These are phyloP conservation scores for Termitomyces bulborhizus DNA, from an alignment of 768 basidiomycete genomes.

Conservation along the genomic window DNA sequence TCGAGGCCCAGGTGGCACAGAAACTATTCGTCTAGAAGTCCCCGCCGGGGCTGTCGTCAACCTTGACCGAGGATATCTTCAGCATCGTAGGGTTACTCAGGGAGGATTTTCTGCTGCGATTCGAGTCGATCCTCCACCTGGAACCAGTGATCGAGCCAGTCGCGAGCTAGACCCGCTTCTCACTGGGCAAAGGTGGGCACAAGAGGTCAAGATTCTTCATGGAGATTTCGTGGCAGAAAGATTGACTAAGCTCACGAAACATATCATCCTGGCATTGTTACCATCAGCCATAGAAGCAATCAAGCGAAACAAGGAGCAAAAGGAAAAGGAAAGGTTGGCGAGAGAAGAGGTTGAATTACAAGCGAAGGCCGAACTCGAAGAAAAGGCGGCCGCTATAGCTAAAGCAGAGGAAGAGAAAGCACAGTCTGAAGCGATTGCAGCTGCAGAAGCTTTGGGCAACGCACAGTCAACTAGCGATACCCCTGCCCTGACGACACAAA, in stretches of 20 bases:
- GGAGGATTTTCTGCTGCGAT: conserved; percentile 48
- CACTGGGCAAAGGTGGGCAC: conserved; percentile 83
- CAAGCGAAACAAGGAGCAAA: conserved; percentile 48
- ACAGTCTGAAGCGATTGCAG: conserved; percentile 23
- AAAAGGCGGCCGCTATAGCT: conserved; percentile 21
- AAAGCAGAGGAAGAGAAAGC: conserved; percentile 31
- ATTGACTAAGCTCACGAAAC: conserved; percentile 59
- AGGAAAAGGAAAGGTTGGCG: conserved; percentile 45
- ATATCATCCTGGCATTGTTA: conserved; percentile 66
- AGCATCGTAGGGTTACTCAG: conserved; percentile 41
- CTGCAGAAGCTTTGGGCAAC: conserved; percentile 22
- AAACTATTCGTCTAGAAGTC: conserved; percentile 75
- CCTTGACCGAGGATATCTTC: conserved; percentile 48
- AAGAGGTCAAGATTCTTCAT: conserved; percentile 79
- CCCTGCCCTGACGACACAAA: conserved; percentile 4
- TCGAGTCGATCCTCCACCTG: conserved; percentile 52
- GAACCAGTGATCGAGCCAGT: conserved; percentile 36
- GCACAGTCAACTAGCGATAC: conserved; percentile 6
- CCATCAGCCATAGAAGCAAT: conserved; percentile 73
- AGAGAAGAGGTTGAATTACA: conserved; percentile 34
- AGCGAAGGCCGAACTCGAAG: conserved; percentile 27
- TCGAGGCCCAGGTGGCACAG: conserved; percentile 44
- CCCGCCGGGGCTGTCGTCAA: conserved; percentile 59
- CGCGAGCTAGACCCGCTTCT: conserved; percentile 74
- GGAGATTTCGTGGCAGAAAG: conserved; percentile 69